phyloP scores from a whole-genome alignment of 1,284 basidiomycete genomes.

The Rhodotorula sp. region DNA sequence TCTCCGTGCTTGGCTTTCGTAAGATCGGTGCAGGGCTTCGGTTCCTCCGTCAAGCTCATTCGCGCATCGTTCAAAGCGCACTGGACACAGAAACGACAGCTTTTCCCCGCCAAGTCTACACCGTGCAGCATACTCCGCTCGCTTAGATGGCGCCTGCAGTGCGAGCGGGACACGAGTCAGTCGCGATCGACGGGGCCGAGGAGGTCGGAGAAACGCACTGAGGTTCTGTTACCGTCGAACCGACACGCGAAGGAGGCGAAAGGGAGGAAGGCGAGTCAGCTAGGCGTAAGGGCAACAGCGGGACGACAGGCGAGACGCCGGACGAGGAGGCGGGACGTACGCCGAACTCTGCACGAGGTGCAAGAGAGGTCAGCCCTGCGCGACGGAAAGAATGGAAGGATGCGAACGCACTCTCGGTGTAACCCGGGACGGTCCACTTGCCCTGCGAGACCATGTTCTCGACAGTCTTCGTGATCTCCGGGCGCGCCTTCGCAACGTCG shows the following conservation, averaged over 20 bases:
- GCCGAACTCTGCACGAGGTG: conserved; percentile 16
- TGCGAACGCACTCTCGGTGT: conserved; percentile 52
- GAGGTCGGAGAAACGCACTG: background rate
- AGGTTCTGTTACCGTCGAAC: conserved; percentile 5
- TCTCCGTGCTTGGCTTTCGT: too few species aligned
- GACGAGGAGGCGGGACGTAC: background rate
- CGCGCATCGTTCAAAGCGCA: background rate
- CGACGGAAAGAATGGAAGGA: too few species aligned
- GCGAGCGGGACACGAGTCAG: background rate
- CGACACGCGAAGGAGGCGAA: too few species aligned
- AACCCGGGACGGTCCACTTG: conserved; percentile 95
- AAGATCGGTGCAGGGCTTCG: too few species aligned
- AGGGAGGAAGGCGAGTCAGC: background rate
- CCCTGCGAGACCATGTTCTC: conserved; percentile 99
- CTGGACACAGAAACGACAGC: background rate
- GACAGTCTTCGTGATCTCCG: conserved; percentile 86
- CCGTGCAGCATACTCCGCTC: background rate
- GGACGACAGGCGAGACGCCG: background rate
- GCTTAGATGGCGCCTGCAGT: conserved; percentile 16
- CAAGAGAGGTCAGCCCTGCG: too few species aligned
- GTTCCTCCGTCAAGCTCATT: background rate
- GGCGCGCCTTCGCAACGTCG: conserved; percentile 90
- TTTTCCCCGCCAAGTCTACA: background rate
- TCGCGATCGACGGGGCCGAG: too few species aligned
- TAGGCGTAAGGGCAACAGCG: too few species aligned